phyloP scores from a whole-genome alignment of 768 basidiomycete genomes.

The Chiua virens region DNA sequence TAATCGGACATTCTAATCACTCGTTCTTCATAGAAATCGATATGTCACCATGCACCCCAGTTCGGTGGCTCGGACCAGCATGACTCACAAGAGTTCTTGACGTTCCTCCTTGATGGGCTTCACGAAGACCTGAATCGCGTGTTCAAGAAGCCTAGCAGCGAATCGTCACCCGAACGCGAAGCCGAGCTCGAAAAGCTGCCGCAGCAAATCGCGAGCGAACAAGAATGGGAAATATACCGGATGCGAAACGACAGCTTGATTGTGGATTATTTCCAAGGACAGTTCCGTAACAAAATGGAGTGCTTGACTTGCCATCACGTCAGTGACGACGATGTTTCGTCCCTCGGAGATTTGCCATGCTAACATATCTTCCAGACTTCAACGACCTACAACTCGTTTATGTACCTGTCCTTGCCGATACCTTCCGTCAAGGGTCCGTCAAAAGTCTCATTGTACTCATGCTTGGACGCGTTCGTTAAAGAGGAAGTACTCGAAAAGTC shows the following conservation, averaged over 20 bases:
- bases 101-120: slow-evolving; percentile 88
- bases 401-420: slow-evolving; percentile 90
- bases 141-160: slow-evolving; percentile 63
- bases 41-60: slow-evolving; percentile 60
- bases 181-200: slow-evolving; percentile 86
- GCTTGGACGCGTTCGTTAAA: slow-evolving; percentile 88
- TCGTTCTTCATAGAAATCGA: slow-evolving; percentile 49
- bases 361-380: slow-evolving; percentile 64
- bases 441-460: slow-evolving; percentile 71
- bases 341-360: slow-evolving; percentile 3
- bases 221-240: slow-evolving; percentile 91
- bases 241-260: slow-evolving; percentile 90
- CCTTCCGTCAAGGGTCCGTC: slow-evolving; percentile 58
- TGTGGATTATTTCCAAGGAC: slow-evolving; percentile 97
- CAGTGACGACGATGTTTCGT: slow-evolving; percentile 15
- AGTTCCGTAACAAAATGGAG: slow-evolving; percentile 86
- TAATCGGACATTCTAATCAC: background rate
- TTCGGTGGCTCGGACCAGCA: slow-evolving; percentile 91
- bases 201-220: slow-evolving; percentile 83
- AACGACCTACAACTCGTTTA: slow-evolving; percentile 96
- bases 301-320: slow-evolving; percentile 92
- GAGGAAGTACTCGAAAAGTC: slow-evolving; percentile 89
- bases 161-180: slow-evolving; percentile 76
- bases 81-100: slow-evolving; percentile 96
- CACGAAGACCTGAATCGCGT: slow-evolving; percentile 89